A percentile compares a stretch with the other conserved stretches of the same genome.
Conservation (phyloP, 2,329 filamentous ascomycete genomes). For the Hirsutella thompsonii region DNA sequence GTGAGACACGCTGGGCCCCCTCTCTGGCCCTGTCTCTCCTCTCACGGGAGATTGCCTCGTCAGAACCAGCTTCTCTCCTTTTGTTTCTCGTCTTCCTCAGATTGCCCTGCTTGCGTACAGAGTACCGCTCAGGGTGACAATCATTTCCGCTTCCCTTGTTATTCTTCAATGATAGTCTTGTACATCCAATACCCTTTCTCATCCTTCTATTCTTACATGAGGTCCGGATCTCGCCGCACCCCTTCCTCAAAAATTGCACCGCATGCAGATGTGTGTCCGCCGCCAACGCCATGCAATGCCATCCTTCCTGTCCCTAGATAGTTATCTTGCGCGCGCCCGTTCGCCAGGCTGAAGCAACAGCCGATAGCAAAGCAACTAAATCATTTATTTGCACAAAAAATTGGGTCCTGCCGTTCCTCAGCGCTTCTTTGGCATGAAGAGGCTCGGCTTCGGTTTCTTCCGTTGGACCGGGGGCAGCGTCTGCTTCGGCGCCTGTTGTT, state of each 20-base stretch:
- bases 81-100: background rate
- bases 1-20: no score
- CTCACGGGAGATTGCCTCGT: no score
- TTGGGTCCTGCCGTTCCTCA: background rate
- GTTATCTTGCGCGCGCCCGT: background rate
- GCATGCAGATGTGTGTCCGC: background rate
- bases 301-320: background rate
- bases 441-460: conserved; percentile 9
- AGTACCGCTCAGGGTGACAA: no score
- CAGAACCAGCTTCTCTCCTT: background rate
- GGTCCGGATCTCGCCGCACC: background rate
- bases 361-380: background rate
- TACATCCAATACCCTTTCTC: no score
- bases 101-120: no score
- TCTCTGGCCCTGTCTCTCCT: no score
- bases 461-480: conserved; percentile 3
- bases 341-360: background rate
- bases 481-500: conserved; percentile 1
- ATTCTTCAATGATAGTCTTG: no score
- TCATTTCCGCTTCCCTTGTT: no score
- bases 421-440: conserved; percentile 11
- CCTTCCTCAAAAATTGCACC: background rate
- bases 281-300: conserved; percentile 2
- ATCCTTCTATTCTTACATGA: background rate
- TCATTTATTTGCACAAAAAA: background rate